Evolutionary conservation across 2,329 filamentous ascomycete genomes (phyloP), one percentile per base, ranked within the genome.

Genomic region (Sclerotinia nivalis): DNA sequence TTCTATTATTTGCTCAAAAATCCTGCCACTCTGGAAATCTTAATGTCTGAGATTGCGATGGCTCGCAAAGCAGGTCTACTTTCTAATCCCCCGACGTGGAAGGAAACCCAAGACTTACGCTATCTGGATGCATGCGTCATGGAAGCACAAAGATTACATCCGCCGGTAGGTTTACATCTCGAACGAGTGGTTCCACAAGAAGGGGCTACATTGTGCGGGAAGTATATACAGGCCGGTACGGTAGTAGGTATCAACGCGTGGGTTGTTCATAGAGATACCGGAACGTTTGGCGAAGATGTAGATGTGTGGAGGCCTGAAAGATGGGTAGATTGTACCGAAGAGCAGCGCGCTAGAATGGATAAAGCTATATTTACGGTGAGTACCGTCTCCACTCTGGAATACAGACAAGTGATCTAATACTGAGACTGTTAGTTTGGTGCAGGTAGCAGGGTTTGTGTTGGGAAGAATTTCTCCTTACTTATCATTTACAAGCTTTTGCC

Each of bases 81-180:
- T 4, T 73, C 70, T 1, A 18, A 67, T 2, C 43, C 47, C 13
- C 25, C 71, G 1, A 72, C 67, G 9, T 69, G 61, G 15, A 18
- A 60, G 45, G 67, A 72, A 43, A 34, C 54, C 7, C 34, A 54
- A 52, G 45, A 70, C 18, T 40, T 73, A 34, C 28, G 54, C 7
- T 71, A 72, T 58, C 50, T 72, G 9, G 34, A 50, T 40, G 40
- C 60, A 54, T 56, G 64, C 22, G 18, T 58, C 28, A 6, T 34
- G 22, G 43, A 69, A 49, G 82, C 83, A 0, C 76, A 86, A 54
- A 81, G 85, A 9, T 75, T 87, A 34, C 82, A 85, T 62, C 80
- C 84, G 0, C 81, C 82, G 0, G 81, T 81, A 0, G 84, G 82
- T 4, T 75, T 85, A 22, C 82, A 83, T 1, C 75, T 86, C 18